Percentiles rank a stretch among this genome's conserved stretches.
phyloP scores from a whole-genome alignment of 352 stramenopile genomes.

The Pythium guiyangense region DNA sequence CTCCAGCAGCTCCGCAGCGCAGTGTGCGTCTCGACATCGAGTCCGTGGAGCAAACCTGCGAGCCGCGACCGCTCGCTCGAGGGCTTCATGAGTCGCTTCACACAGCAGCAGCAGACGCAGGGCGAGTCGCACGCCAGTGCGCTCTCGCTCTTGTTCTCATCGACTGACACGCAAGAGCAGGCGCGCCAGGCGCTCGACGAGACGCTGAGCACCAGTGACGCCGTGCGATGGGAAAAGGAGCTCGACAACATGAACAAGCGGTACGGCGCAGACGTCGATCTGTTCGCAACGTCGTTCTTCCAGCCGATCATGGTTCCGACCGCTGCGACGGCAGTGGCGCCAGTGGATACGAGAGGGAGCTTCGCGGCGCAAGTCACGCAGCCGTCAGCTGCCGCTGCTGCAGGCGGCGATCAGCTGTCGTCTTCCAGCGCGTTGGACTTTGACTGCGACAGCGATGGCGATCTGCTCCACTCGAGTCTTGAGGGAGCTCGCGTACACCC shows the following conservation, averaged over 20 bases:
- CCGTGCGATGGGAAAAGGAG: constrained; percentile 34
- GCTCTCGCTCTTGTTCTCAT: constrained; percentile 30
- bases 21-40: constrained; percentile 16
- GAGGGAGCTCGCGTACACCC: constrained; percentile 1
- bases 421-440: neutral
- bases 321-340: neutral
- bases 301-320: constrained; percentile 2
- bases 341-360: neutral
- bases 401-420: no score
- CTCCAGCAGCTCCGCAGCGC: constrained; percentile 42
- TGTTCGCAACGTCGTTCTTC: constrained; percentile 27
- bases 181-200: neutral
- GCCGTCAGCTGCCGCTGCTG: neutral
- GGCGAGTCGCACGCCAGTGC: neutral
- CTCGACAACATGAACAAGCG: constrained; percentile 53
- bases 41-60: constrained; percentile 9
- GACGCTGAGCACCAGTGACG: neutral
- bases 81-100: constrained; percentile 61
- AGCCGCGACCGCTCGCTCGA: constrained; percentile 48
- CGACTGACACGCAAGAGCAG: constrained; percentile 37
- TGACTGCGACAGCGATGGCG: constrained; percentile 6
- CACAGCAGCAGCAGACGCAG: constrained; percentile 24
- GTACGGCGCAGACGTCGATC: constrained; percentile 29
- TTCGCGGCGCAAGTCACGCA: neutral
- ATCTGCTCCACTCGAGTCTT: constrained; percentile 3